Base-by-base conservation (phyloP, 768 basidiomycete genomes). In the Tylopilus plumbeoviolaceoides region DNA sequence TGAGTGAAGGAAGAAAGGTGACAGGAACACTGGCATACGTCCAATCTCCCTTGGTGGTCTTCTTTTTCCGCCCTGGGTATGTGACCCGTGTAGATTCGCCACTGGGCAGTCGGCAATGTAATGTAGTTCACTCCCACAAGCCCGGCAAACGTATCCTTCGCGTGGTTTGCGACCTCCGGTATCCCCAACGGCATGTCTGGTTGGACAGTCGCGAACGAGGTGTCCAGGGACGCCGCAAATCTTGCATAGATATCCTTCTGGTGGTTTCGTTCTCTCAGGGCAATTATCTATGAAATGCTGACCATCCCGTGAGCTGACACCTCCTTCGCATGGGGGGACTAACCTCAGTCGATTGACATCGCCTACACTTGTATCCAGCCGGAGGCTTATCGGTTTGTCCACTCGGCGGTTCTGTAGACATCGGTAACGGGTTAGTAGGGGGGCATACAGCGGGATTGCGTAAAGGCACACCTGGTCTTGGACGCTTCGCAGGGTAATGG, bases 121-220 rank as follows among this genome's bases (percentile, higher is more conserved):
- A 72, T 98, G 95, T 7, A 77, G 72, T 55, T 87, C 87, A 63
- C 88, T 91, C 36, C 88, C 92, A 68, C 95, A 98, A 2, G 92
- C 91, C 36, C 91, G 81, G 71, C 95, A 98, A 12, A 89, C 80
- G 61, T 98, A 98, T 49, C 90, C 91, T 55, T 84, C 79, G 45
- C 79, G 87, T 7, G 92, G 91, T 63, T 90, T 90, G 41, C 76
- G 80, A 9, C 89, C 89, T 14, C 89, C 90, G 2, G 89, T 91
- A 64, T 93, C 90, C 12, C 90, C 91, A 5, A 81, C 74, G 21
- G 83, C 83, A 59, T 88, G 78, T 65, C 80, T 81, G 10, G 85
- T 84, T 2, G 95, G 93, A 70, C 93, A 95, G 65, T 95, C 91
- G 35, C 89, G 85, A 50, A 95, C 81, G 61, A 89, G 84, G 67